phyloP scores from a whole-genome alignment of 73 alveolate species.

The Blepharisma stoltei region DNA sequence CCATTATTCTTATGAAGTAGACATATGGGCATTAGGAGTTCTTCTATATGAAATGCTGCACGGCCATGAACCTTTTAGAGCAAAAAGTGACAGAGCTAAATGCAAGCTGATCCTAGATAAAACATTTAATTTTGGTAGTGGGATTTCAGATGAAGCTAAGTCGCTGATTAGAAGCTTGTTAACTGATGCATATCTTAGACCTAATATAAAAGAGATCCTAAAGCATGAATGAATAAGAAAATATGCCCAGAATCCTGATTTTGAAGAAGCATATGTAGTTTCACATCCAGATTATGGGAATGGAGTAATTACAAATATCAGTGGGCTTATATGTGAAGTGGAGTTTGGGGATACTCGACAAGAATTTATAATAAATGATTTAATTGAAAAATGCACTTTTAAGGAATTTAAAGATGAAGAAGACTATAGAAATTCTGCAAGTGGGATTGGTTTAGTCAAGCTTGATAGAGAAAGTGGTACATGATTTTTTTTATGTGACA shows the following conservation, averaged over 20 bases:
- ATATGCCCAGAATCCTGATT: not conserved
- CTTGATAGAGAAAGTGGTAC: too few relatives aligned
- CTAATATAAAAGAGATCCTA: conserved; percentile 32
- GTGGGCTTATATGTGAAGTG: conserved; percentile 19
- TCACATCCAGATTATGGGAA: not conserved
- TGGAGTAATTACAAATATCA: not conserved
- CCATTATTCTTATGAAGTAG: conserved; percentile 85
- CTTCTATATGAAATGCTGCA: conserved; percentile 44
- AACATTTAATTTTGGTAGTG: conserved; percentile 26
- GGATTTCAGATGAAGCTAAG: conserved; percentile 37
- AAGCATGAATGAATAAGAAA: conserved; percentile 43
- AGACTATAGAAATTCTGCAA: too few relatives aligned
- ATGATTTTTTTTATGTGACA: too few relatives aligned
- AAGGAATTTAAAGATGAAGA: too few relatives aligned
- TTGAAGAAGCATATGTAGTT: not conserved
- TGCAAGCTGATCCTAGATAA: conserved; percentile 29
- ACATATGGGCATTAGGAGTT: conserved; percentile 89
- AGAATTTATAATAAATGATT: too few relatives aligned
- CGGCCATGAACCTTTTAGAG: conserved; percentile 49
- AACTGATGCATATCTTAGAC: conserved; percentile 38
- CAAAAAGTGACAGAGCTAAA: conserved; percentile 39
- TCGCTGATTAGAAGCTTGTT: conserved; percentile 23
- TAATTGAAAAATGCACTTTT: too few relatives aligned
- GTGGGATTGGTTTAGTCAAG: too few relatives aligned
- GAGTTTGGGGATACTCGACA: not conserved